Evolutionary conservation across 1,284 basidiomycete genomes (phyloP), one percentile per base, ranked within the genome.

Genomic region (Phaffia rhodozyma): DNA sequence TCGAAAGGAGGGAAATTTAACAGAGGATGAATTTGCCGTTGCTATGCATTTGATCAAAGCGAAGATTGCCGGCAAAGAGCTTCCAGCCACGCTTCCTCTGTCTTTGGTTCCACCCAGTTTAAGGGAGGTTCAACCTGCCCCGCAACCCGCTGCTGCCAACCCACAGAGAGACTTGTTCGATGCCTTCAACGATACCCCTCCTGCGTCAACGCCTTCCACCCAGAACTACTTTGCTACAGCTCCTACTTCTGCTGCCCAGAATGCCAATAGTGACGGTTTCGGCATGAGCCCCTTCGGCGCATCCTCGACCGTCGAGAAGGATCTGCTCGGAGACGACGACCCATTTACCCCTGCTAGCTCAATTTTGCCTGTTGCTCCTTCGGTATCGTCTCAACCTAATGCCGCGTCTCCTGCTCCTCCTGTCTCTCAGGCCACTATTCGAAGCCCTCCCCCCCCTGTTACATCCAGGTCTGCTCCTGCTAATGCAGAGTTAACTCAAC

Each of bases 21-120:
- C 86, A 27, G 83, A 86, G 61, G 94, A 97, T 66, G 91, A 93
- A 32, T 98, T 99, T 75, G 94, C 96, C 2, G 87, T 98, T 52
- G 96, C 93, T 3, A 86, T 97, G 86, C 84, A 94, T 75, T 82
- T 99, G 56, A 97, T 99, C 72, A 89, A 91, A 74, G 82, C 82
- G 69, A 91, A 87, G 73, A 78, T 97, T 1, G 81, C 83, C 1
- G 94, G 94, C n/a, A 84, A 84, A 67, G 85, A 89, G 1, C 75
- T 94, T 29, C 96, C 96, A 0, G 67, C 79, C 0, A 75, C 78
- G 29, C 79, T 98, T 21, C 91, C 92, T 0, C 72, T 75, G 29
- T 82, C 83, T 48, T 79, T 98, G 53, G 75, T 97, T 13, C 94
- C 96, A 5, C 92, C 92, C 0, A 69, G 70, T 0, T 66, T 77